A percentile compares a stretch with the other conserved stretches of the same genome.
Conservation (phyloP, 2,329 filamentous ascomycete species). For the Penicillium polonicum region DNA sequence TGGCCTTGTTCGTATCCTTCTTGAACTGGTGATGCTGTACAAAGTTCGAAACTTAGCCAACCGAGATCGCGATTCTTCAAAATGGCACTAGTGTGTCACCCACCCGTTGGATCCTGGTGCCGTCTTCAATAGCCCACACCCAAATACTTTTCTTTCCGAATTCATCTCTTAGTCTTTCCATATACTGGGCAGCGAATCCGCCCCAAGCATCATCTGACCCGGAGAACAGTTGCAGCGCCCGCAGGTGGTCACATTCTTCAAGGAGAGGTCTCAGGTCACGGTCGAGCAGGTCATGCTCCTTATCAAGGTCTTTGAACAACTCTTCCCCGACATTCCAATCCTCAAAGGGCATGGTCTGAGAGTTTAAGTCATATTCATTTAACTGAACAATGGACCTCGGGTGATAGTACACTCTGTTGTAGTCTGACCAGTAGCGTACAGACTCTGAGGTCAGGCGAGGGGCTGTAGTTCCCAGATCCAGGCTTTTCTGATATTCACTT, state of each 20-base stretch:
- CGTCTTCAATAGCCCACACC: conserved; percentile 79
- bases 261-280: conserved; percentile 84
- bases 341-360: conserved; percentile 77
- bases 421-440: conserved; percentile 97
- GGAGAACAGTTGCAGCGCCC: conserved; percentile 77
- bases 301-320: conserved; percentile 70
- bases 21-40: conserved; percentile 57
- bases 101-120: conserved; percentile 56
- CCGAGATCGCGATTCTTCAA: background rate
- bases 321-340: conserved; percentile 72
- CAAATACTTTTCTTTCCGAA: conserved; percentile 84
- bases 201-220: conserved; percentile 77
- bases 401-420: conserved; percentile 88
- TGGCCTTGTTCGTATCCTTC: conserved; percentile 71
- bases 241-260: conserved; percentile 90
- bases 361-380: conserved; percentile 81
- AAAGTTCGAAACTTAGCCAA: conserved; percentile 40
- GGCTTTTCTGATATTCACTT: conserved; percentile 73
- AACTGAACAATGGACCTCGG: conserved; percentile 83
- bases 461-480: conserved; percentile 68
- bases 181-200: conserved; percentile 69
- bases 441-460: conserved; percentile 65
- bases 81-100: conserved; percentile 20
- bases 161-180: conserved; percentile 81
- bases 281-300: conserved; percentile 82